These are phyloP conservation scores for Nakazawaea molendinolei DNA, from an alignment of 805 yeast species.

Conservation along the genomic window DNA sequence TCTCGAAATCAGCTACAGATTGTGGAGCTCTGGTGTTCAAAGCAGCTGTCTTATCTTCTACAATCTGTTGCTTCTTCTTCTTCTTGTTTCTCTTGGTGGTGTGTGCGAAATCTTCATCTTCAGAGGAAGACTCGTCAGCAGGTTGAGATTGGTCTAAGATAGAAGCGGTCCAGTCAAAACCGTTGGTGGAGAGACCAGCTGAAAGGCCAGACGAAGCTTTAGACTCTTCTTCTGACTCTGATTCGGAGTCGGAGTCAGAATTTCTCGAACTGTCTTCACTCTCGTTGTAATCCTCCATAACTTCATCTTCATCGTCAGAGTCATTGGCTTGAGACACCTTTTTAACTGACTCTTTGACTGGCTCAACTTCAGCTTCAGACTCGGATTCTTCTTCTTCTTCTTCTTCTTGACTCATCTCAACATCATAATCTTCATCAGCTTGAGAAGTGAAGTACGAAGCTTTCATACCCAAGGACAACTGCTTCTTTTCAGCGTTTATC, in stretches of 20 bases:
- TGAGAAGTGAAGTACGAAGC: conserved; percentile 68
- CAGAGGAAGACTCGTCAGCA: conserved; percentile 45
- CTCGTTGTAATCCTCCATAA: conserved; percentile 24
- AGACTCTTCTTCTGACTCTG: conserved; percentile 22
- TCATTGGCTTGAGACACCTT: conserved; percentile 9
- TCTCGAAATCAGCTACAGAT: conserved; percentile 86
- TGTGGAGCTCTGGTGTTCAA: conserved; percentile 83
- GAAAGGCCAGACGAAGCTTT: conserved; percentile 24
- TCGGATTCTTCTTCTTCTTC: conserved; percentile 24
- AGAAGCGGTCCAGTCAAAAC: conserved; percentile 95
- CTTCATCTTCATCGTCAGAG: conserved; percentile 26
- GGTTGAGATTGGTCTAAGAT: conserved; percentile 75
- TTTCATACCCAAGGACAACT: conserved; percentile 85
- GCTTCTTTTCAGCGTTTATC: conserved; percentile 58
- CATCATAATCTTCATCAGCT: conserved; percentile 12
- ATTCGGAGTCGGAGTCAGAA: conserved; percentile 12
- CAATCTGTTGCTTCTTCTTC: conserved; percentile 31
- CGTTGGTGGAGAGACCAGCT: conserved; percentile 71
- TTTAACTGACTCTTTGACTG: conserved; percentile 21
- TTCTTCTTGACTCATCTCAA: conserved; percentile 24
- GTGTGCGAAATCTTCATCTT: conserved; percentile 36
- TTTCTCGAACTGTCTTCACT: conserved; percentile 17
- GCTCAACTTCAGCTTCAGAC: conserved; percentile 25
- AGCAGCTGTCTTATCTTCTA: conserved; percentile 80
- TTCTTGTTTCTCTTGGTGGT: conserved; percentile 33